Evolutionary conservation across 768 basidiomycete genomes (phyloP), one percentile per base, ranked within the genome.

Genomic region (Hypsizygus marmoreus): DNA sequence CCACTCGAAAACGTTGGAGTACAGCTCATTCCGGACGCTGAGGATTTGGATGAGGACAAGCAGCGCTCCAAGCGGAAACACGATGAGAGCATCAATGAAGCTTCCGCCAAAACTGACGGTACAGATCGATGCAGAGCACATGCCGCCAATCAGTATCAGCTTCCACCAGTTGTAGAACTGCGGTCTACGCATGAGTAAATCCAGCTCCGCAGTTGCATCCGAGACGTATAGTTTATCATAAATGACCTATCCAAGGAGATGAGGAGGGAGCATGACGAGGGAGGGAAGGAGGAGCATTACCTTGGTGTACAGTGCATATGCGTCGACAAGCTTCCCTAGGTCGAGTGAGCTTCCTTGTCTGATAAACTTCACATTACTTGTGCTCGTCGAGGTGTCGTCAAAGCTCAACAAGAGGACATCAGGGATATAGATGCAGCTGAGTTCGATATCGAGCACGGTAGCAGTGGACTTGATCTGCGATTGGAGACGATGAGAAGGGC

Each of bases 401-500:
- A 95, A 94, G 34, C 86, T 84, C 60, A 93, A 77, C 25, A 94
- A 75, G 69, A 90, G 82, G 43, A 86, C 76, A 49, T 84, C 82
- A 3, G 86, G 86, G 22, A 88, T 66, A 59, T 90, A 88, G 64
- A 92, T 74, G 66, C 89, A 86, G 57, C 80, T 82, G 33, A 71
- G 54, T 42, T 72, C 75, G 47, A 93, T 74, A 51, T 93, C 90
- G 19, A 94, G 77, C 11, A 92, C 88, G 6, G 75, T 76, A 11
- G 84, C 88, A 1, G 90, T 88, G 11, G 86, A 82, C 59, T 83
- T 81, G 45, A 93, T 82, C 61, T 93, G 90, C 1, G 88, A 77
- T 57, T 85, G 88, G 14, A 94, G 74, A 31, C 91, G 85, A 62
- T 95, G 89, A 10, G 85, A 79, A 14, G 90, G 88, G 4, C 84